Percentiles rank a stretch among this genome's conserved stretches.
Conservation (phyloP, 768 basidiomycete species). For the Guyanaporus albipodus region DNA sequence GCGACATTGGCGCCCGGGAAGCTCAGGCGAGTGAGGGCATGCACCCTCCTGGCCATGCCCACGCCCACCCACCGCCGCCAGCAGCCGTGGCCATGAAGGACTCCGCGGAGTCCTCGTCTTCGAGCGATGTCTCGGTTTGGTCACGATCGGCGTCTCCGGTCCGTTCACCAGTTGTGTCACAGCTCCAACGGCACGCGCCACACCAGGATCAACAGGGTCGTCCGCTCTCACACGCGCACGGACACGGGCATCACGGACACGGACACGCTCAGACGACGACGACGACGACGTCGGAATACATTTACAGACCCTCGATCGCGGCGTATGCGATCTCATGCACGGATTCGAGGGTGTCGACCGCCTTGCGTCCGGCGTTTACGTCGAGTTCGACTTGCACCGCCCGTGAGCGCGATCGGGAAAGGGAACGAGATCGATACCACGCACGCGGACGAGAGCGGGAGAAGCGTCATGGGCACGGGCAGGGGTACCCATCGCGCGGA, state of each 20-base stretch:
- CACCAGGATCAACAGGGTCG: slow-evolving; percentile 19
- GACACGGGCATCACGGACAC: slow-evolving; percentile 1
- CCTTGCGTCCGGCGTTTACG: slow-evolving; percentile 32
- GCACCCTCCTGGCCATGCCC: neutral
- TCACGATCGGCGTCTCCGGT: slow-evolving; percentile 26
- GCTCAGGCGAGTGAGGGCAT: slow-evolving; percentile 13
- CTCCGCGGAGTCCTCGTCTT: slow-evolving; percentile 21
- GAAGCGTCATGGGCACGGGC: slow-evolving; percentile 14
- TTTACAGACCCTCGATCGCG: slow-evolving; percentile 30
- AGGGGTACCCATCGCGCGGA: slow-evolving; percentile 12
- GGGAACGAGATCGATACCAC: slow-evolving; percentile 17
- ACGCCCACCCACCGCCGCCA: slow-evolving; percentile 3
- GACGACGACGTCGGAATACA: slow-evolving; percentile 23
- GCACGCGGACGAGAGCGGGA: slow-evolving; percentile 16
- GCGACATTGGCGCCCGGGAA: slow-evolving; percentile 1
- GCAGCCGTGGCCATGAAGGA: slow-evolving; percentile 6
- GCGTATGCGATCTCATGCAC: slow-evolving; percentile 33
- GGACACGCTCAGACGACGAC: slow-evolving; percentile 7
- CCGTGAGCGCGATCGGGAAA: slow-evolving; percentile 22
- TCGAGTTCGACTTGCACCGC: slow-evolving; percentile 14
- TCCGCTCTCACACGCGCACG: neutral
- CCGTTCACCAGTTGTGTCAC: slow-evolving; percentile 12
- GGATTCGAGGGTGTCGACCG: slow-evolving; percentile 33
- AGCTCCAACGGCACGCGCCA: slow-evolving; percentile 16
- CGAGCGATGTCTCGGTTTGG: slow-evolving; percentile 24